Base-by-base conservation (phyloP, 2,329 filamentous ascomycete genomes). In the Fusarium begoniae region DNA sequence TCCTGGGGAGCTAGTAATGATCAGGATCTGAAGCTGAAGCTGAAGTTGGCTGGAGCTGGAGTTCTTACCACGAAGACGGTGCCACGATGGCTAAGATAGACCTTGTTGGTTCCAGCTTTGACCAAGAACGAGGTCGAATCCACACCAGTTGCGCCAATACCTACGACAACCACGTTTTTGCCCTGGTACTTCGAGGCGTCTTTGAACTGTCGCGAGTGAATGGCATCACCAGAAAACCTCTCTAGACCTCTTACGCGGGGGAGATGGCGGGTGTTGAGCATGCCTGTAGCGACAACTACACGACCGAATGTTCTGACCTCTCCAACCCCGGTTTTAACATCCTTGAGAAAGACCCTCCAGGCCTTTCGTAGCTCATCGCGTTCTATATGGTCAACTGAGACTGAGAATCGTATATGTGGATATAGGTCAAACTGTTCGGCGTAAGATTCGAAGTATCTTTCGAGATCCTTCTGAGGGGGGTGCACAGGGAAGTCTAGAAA, bases 161-260 rank as follows among this genome's bases (percentile, higher is more conserved):
- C 86, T 10, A 87, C 79, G 1, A 87, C 80, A 10, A 87, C 71
- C 5, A 87, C 82, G n/a, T 80, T 85, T 75, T 86, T 84, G 15
- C 79, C 82, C 20, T 79, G 76, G 70, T 85, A 86, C 35, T 73
- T 73, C 12, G 69, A 63, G 3, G 75, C 68, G 72, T 76, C 76
- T 24, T 82, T 81, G 61, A 82, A 84, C 24, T 79, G 73, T 26
- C 82, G 79, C 0, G 82, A 82, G 70, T 88, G 86, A 5, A 86
- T 79, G 17, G 82, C 66, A 6, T 79, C 76, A 6, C 84, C 85
- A 41, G 80, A 61, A 63, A 85, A 87, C 35, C 79, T 80, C 9
- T 84, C 82, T 18, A 81, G 75, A 2, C 81, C 83, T 37, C 80
- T 79, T n/a, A 85, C 76, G 2, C 76, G 45, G 12, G 84, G 84